Base-by-base conservation (phyloP, 371 early-diverging fungal genomes). In the Astathelohania contejeani region DNA sequence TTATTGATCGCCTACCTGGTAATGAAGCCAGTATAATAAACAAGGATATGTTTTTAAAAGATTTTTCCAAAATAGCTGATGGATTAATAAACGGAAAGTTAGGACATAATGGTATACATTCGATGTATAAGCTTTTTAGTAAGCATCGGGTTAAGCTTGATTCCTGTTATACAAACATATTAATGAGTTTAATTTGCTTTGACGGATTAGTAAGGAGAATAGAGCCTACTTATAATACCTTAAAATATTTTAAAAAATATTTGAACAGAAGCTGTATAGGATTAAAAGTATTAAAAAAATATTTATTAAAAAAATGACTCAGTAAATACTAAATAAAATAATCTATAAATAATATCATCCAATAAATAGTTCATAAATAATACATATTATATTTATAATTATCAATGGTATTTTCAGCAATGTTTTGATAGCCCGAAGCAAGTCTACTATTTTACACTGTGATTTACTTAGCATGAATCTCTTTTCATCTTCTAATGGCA, bases 91-190 rank as follows among this genome's bases (percentile, higher is more conserved):
- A 80, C 12, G 78, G 81, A 32, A 77, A 90, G 25, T 78, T 79
- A 23, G 82, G 87, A 49, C 79, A 79, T 0, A 80, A 81, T 50
- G 71, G 90, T n/a, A 71, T 92, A 29, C 62, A 67, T 14, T 77
- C 76, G 3, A 86, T 86, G 0, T 80, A 87, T 78, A 68, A 76
- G 29, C 81, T 84, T 79, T 88, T 89, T 1, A 77, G 89, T 9
- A 66, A 77, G 4, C 88, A 92, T 67, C 88, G 84, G 52, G 88
- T 91, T 3, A 80, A 81, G 47, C 72, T 91, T 46, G 90, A 89
- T 58, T 86, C 87, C 0, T 88, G 87, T 49, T 92, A 87, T 76
- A 81, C 83, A 26, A 89, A 88, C 69, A 80, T 90, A 0, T 80
- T 84, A 3, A 82, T 92, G 29, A 80, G 84, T 12, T 82, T 87